A percentile compares a stretch with the other conserved stretches of the same genome.
These are phyloP conservation scores for Phlebiopsis gigantea DNA, from an alignment of 768 basidiomycete species.

Conservation along the genomic window DNA sequence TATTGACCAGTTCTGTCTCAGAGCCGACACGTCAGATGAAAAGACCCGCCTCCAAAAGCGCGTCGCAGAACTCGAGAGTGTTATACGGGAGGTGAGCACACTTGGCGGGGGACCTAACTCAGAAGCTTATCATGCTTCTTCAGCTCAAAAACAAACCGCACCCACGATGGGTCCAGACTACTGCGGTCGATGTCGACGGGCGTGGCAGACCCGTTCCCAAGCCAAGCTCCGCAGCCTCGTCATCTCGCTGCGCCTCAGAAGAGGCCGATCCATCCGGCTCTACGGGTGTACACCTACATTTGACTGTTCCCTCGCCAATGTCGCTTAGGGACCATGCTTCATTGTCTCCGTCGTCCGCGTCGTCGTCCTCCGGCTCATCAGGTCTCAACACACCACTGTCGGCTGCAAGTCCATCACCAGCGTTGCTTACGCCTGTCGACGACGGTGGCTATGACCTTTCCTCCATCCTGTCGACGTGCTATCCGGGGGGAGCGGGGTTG, in stretches of 20 bases:
- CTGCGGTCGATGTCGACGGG: constrained; percentile 1
- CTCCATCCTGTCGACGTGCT: constrained; percentile 17
- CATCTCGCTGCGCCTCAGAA: constrained; percentile 2
- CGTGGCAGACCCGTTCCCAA: not conserved
- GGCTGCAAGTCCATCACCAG: constrained; percentile 18
- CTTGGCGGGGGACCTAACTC: not conserved
- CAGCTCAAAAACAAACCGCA: constrained; percentile 73
- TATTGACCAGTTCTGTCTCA: constrained; percentile 1
- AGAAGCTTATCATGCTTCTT: not conserved
- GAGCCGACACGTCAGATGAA: constrained; percentile 47
- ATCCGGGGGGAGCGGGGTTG: constrained; percentile 3
- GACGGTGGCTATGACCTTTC: constrained; percentile 20
- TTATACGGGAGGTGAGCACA: constrained; percentile 64
- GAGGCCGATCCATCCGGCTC: constrained; percentile 5
- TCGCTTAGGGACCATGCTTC: constrained; percentile 1
- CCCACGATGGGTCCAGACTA: constrained; percentile 48
- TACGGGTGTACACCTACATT: constrained; percentile 3
- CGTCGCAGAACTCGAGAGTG: constrained; percentile 78
- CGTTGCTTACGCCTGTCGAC: constrained; percentile 17
- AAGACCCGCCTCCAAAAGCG: constrained; percentile 61
- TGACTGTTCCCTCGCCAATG: constrained; percentile 12
- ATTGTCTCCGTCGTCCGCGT: not conserved
- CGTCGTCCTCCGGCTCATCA: constrained; percentile 10
- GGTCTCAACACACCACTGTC: constrained; percentile 3
- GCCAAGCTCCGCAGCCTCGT: not conserved